These are phyloP conservation scores for Pyrenochaeta sp. DNA, from an alignment of 2,329 filamentous ascomycete genomes.

Conservation along the genomic window DNA sequence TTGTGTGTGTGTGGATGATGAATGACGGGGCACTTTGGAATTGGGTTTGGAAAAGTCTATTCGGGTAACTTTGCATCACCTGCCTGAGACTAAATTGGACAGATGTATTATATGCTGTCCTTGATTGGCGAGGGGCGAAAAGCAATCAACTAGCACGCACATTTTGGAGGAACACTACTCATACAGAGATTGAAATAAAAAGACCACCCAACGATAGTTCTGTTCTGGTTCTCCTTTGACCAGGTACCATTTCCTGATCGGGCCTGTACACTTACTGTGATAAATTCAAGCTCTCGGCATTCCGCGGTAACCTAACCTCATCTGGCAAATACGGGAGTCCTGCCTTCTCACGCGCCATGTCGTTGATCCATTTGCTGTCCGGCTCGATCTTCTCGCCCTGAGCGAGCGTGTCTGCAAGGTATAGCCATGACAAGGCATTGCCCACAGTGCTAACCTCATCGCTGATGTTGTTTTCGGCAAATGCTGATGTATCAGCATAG, in stretches of 20 bases:
- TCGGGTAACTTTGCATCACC: too few species aligned
- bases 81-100: too few species aligned
- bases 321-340: constrained; percentile 64
- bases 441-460: constrained; percentile 85
- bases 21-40: too few species aligned
- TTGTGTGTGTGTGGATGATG: too few species aligned
- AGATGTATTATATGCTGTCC: not conserved
- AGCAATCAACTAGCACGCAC: not conserved
- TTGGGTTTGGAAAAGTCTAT: too few species aligned
- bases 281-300: constrained; percentile 2
- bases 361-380: constrained; percentile 74
- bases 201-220: not conserved
- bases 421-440: constrained; percentile 79
- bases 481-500: constrained; percentile 72
- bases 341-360: constrained; percentile 74
- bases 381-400: constrained; percentile 67
- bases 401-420: constrained; percentile 73
- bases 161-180: not conserved
- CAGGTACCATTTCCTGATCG: not conserved
- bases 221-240: not conserved
- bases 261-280: not conserved
- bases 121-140: not conserved
- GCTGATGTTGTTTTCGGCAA: constrained; percentile 72
- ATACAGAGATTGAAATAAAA: not conserved
- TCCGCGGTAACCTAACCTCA: constrained; percentile 67